A percentile compares a stretch with the other conserved stretches of the same genome.
These are phyloP conservation scores for Drechslerella dactyloides DNA, from an alignment of 2,329 filamentous ascomycete genomes.

Conservation along the genomic window DNA sequence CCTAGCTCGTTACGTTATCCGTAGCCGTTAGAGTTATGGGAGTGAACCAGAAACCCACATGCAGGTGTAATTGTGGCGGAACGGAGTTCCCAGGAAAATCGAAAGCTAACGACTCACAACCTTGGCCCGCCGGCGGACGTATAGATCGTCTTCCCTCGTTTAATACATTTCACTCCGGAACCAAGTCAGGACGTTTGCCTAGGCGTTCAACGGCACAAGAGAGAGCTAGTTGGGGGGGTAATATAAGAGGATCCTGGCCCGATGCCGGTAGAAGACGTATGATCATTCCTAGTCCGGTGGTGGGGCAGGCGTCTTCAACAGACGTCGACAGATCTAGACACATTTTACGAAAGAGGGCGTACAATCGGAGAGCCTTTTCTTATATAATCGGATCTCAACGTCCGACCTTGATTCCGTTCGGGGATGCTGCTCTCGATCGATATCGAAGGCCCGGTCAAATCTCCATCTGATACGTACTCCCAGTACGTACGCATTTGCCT, in stretches of 20 bases:
- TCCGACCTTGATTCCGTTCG: neutral
- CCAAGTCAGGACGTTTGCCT: neutral
- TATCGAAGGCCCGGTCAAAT: too few relatives aligned
- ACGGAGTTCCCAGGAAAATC: conserved; percentile 51
- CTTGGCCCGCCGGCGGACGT: conserved; percentile 20
- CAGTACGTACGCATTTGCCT: conserved; percentile 15
- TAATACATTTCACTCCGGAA: too few relatives aligned
- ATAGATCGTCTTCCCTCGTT: neutral
- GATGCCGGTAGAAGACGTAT: neutral
- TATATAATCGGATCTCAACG: neutral
- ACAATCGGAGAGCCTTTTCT: too few relatives aligned
- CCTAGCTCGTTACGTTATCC: conserved; percentile 35
- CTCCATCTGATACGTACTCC: neutral
- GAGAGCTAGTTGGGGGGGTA: neutral
- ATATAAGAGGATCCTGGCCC: neutral
- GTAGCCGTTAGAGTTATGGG: conserved; percentile 47
- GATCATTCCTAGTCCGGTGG: conserved; percentile 6
- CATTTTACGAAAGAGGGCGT: neutral
- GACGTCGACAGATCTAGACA: neutral
- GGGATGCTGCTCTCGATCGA: neutral
- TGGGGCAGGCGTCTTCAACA: neutral
- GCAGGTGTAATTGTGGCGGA: conserved; percentile 51
- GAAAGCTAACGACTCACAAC: conserved; percentile 41
- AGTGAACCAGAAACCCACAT: conserved; percentile 40
- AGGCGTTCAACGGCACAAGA: neutral